phyloP scores from a whole-genome alignment of 257 asterid genomes.

The Oldenlandia corymbosa region DNA sequence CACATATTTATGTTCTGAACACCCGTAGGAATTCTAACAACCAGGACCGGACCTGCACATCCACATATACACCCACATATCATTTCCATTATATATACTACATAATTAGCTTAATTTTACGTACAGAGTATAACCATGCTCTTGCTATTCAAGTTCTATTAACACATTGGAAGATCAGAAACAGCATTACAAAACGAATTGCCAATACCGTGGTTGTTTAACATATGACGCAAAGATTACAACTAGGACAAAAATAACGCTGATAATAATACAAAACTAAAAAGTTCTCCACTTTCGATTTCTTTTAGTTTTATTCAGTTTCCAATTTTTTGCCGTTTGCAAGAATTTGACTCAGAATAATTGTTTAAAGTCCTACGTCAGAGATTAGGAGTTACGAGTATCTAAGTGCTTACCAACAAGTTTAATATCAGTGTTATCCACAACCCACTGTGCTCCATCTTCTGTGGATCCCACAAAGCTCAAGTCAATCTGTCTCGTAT shows the following conservation, averaged over 20 bases:
- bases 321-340: too few relatives aligned
- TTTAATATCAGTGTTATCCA: conserved; percentile 86
- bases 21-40: conserved; percentile 80
- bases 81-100: neutral
- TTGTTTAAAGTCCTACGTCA: too few relatives aligned
- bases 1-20: conserved; percentile 59
- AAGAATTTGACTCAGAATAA: too few relatives aligned
- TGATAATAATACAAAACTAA: neutral
- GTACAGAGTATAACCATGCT: too few relatives aligned
- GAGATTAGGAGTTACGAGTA: neutral
- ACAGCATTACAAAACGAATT: too few relatives aligned
- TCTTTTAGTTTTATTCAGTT: too few relatives aligned
- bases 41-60: conserved; percentile 70
- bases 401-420: conserved; percentile 69
- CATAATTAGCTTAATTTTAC: neutral
- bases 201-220: too few relatives aligned
- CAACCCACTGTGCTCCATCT: conserved; percentile 93
- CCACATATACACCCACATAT: neutral
- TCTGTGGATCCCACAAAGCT: conserved; percentile 83
- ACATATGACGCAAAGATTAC: neutral
- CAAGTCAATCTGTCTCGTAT: conserved; percentile 69
- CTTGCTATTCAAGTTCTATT: too few relatives aligned
- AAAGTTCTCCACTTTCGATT: too few relatives aligned
- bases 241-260: neutral
- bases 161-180: too few relatives aligned